Evolutionary conservation across 2,329 filamentous ascomycete species (phyloP), one percentile per base, ranked within the genome.

Genomic region (Aspergillus persii): DNA sequence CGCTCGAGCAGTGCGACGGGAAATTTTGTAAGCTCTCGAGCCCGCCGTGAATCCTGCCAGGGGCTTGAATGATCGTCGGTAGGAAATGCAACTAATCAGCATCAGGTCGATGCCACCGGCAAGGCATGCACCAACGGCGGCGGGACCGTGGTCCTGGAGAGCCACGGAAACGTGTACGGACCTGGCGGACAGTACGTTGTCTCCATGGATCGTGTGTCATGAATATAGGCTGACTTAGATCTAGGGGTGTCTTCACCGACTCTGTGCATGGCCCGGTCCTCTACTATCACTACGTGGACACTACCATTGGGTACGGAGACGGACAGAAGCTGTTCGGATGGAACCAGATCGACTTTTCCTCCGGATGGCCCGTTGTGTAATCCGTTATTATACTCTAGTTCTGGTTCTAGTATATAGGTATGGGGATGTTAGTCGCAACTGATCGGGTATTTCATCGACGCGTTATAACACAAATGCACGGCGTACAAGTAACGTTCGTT

Each of bases 121-220:
- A 75, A 68, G 15, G 74, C 77, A 33, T 89, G 86, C 69, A 81
- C 76, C 0, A 67, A 76, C 7, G 81, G 82, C 48, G 87, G 87
- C 8, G 88, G 88, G 1, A 87, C 84, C 0, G 75, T 84, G 3
- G 82, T 90, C 0, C 77, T 90, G 0, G 80, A 81, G 62, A 84
- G 80, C 12, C 85, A 89, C 61, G 84, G 75, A 15, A 81, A 74
- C 31, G 79, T 88, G 0, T 89, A 89, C 63, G 87, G 83, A 30
- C 87, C 87, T 15, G 87, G 87, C 61, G 86, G 86, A 31, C 86
- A 89, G 71, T 85, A 83, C 48, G 80, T 87, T 2, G 7, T 2
- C 30, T 12, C 7, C 6, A 4, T 46, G 6, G 9, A 6, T 6
- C 4, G 26, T 54, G 18, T 51, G 18, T 23, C 18, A 23, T 4